A percentile compares a stretch with the other conserved stretches of the same genome.
Evolutionary conservation across 352 stramenopile species (phyloP).

Genomic region (Phytopythium boreale): DNA sequence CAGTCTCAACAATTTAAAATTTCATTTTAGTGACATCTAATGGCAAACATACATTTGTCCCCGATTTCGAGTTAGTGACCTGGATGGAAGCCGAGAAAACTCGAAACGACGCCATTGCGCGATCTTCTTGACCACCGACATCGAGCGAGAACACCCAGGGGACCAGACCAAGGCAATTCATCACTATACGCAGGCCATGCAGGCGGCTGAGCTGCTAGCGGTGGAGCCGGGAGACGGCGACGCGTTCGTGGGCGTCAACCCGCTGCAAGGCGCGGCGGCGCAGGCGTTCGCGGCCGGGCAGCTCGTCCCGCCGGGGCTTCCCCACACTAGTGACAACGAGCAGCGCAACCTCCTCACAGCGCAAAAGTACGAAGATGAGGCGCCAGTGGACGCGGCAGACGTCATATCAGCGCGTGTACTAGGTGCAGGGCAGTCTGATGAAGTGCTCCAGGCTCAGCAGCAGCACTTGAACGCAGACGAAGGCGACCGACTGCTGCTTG

Average conservation of each 20-base stretch:
- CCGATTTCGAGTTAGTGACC: neutral
- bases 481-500: neutral
- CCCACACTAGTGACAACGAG: neutral
- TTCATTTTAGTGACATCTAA: neutral
- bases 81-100: neutral
- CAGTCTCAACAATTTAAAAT: neutral
- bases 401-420: conserved; percentile 1
- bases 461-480: neutral
- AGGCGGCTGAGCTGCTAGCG: conserved; percentile 1
- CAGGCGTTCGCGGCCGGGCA: conserved; percentile 1
- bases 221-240: neutral
- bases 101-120: neutral
- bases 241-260: neutral
- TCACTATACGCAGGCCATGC: neutral
- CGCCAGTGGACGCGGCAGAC: neutral
- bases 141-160: neutral
- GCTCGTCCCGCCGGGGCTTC: neutral
- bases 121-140: neutral
- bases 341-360: neutral
- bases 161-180: too few species aligned
- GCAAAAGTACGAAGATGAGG: neutral
- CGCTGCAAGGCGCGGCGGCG: neutral
- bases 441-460: neutral
- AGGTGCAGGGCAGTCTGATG: neutral
- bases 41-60: neutral